Base-by-base conservation (phyloP, 2,329 filamentous ascomycete genomes). In the Thelonectria rubi region DNA sequence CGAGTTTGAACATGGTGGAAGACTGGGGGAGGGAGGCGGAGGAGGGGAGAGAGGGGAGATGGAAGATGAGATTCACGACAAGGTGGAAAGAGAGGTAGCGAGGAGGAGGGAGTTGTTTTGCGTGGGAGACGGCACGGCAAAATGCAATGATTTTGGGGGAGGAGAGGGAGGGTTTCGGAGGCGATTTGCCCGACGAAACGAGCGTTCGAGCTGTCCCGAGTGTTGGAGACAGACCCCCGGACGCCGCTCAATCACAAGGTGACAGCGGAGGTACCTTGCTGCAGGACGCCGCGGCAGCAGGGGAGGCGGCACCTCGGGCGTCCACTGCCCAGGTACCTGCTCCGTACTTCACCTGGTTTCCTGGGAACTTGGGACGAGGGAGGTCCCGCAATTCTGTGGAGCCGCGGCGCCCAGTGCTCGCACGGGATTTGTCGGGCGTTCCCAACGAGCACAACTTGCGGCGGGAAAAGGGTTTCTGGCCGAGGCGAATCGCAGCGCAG, bases 1-100 rank as follows among this genome's bases (percentile, higher is more conserved):
- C 90, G 78, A 97, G 82, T 81, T 90, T 95, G 85, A 93, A 96
- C 93, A 97, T 97, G 74, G 74, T 86, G 78, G 67, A 62, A 39
- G 54, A 47, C 24, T 45, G 34, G 66, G 43, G 60, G 10, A 30
- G 46, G 47, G 20, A 49, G 62, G 42, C 24, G 60, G 55, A 30
- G 55, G 58, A 67, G 53, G 58, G 56, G 63, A 58, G 61, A 63
- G 55, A 43, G 48, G 39, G 20, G 42, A 43, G 42, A 42, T 40
- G 54, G 49, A n/a, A n/a, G n/a, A n/a, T 51, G 3, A 24, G 48
- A 59, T 58, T 45, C 37, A 55, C 46, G 59, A 51, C 51, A 46
- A 47, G 26, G 26, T 21, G 21, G 20, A 32, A 30, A 17, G 21
- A 30, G 45, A 47, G 15, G 45, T n/a, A 63, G 26, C 57, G 65